A percentile compares a stretch with the other conserved stretches of the same genome.
Conservation (phyloP, 108 stramenopile genomes). For the Aureococcus anophagefferens region DNA sequence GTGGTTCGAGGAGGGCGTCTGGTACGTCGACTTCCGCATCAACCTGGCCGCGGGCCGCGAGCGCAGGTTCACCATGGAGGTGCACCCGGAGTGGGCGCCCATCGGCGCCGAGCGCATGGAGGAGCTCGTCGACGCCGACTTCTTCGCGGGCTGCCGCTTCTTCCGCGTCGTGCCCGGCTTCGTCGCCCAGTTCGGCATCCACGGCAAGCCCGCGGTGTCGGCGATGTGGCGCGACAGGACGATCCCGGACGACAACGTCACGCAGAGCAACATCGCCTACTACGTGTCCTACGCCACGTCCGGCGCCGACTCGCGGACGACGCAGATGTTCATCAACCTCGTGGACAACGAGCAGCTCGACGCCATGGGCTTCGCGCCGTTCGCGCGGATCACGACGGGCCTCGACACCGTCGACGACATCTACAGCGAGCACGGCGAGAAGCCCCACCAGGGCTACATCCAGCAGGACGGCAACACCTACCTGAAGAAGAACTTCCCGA, state of each 20-base stretch:
- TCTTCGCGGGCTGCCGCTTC: slow-evolving; percentile 4
- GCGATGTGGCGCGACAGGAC: no score
- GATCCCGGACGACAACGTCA: no score
- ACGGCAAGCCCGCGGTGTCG: slow-evolving; percentile 4
- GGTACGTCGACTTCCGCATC: no score
- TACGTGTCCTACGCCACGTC: slow-evolving; percentile 1
- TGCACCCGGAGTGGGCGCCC: slow-evolving; percentile 10
- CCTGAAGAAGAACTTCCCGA: slow-evolving; percentile 7
- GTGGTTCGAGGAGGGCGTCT: no score
- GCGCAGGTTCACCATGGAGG: no score
- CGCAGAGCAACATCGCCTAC: no score
- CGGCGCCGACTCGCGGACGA: slow-evolving; percentile 15
- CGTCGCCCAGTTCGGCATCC: slow-evolving; percentile 13
- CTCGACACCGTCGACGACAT: slow-evolving; percentile 7
- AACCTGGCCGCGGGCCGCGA: no score
- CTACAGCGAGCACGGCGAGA: slow-evolving; percentile 10
- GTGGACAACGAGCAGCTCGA: slow-evolving; percentile 4
- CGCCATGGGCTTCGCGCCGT: slow-evolving; percentile 10
- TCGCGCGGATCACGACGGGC: slow-evolving; percentile 6
- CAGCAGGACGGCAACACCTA: neutral
- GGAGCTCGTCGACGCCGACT: slow-evolving; percentile 3
- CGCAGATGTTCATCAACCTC: slow-evolving; percentile 13
- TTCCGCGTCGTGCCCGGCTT: slow-evolving; percentile 8
- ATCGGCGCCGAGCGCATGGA: slow-evolving; percentile 5
- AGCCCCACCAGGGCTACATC: neutral